These are phyloP conservation scores for Echium plantagineum DNA, from an alignment of 257 asterid species.

Conservation along the genomic window DNA sequence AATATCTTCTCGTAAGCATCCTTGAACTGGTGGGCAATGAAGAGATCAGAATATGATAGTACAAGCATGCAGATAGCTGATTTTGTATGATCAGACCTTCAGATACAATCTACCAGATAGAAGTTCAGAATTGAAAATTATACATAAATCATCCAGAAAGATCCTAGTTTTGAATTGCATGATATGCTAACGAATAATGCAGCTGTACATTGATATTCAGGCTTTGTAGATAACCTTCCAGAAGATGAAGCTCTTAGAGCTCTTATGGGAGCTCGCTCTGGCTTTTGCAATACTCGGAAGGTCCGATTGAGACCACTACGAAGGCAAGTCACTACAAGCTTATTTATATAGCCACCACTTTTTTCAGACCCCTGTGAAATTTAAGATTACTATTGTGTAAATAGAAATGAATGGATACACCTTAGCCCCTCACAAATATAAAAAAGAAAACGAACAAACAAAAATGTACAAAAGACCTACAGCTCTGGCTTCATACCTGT, in stretches of 20 bases:
- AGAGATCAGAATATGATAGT: too few species aligned
- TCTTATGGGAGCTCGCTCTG: slow-evolving; percentile 94
- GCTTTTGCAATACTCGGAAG: slow-evolving; percentile 88
- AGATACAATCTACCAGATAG: too few species aligned
- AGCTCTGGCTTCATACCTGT: slow-evolving; percentile 38
- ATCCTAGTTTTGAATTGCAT: neutral
- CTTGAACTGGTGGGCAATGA: too few species aligned
- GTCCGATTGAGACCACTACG: slow-evolving; percentile 90
- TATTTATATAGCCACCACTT: slow-evolving; percentile 77
- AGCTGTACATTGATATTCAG: slow-evolving; percentile 1
- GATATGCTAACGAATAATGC: slow-evolving; percentile 7
- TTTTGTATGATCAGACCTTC: too few species aligned
- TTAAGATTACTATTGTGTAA: too few species aligned
- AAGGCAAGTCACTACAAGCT: slow-evolving; percentile 84
- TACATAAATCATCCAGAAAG: neutral
- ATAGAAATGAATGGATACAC: slow-evolving; percentile 1
- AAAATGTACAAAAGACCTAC: slow-evolving; percentile 9
- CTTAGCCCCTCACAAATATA: neutral
- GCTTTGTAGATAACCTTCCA: slow-evolving; percentile 60
- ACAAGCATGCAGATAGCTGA: too few species aligned
- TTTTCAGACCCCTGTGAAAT: slow-evolving; percentile 89
- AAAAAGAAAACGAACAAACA: too few species aligned
- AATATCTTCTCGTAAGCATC: too few species aligned
- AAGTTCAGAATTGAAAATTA: too few species aligned
- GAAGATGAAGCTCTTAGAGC: slow-evolving; percentile 95